Conservation (phyloP, 306 rosid genomes). For the Dicorynia guianensis region DNA sequence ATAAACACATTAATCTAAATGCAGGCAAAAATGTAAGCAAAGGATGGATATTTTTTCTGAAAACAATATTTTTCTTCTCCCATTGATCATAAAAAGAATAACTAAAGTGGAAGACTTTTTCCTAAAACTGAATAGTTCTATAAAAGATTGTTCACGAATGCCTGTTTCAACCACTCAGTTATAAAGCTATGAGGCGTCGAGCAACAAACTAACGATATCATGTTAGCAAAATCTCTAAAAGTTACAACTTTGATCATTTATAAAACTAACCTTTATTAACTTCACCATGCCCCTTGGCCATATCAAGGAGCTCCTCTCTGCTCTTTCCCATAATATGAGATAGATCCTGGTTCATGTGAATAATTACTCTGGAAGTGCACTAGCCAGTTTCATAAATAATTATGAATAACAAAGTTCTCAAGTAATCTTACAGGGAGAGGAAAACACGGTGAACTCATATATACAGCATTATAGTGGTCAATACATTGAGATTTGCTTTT, state of each 20-base stretch:
- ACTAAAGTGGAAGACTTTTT: neutral
- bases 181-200: neutral
- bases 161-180: constrained; percentile 14
- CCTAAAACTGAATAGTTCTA: neutral
- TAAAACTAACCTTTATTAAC: constrained; percentile 64
- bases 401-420: constrained; percentile 27
- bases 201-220: constrained; percentile 24
- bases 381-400: constrained; percentile 12
- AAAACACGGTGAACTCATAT: constrained; percentile 82
- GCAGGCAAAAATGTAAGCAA: neutral
- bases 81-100: neutral
- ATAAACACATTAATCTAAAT: neutral
- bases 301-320: constrained; percentile 80
- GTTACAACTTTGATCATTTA: constrained; percentile 23
- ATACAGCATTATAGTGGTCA: constrained; percentile 75
- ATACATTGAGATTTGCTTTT: constrained; percentile 76
- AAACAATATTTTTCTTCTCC: neutral
- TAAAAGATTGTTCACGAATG: too few species aligned
- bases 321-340: constrained; percentile 85
- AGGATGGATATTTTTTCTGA: neutral
- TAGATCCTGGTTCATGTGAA: constrained; percentile 68
- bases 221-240: constrained; percentile 21
- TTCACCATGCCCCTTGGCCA: constrained; percentile 60
- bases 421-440: constrained; percentile 80
- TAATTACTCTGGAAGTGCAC: constrained; percentile 38